Percentiles rank a stretch among this genome's conserved stretches.
These are phyloP conservation scores for Colletotrichum agaves DNA, from an alignment of 2,329 filamentous ascomycete species.

Conservation along the genomic window DNA sequence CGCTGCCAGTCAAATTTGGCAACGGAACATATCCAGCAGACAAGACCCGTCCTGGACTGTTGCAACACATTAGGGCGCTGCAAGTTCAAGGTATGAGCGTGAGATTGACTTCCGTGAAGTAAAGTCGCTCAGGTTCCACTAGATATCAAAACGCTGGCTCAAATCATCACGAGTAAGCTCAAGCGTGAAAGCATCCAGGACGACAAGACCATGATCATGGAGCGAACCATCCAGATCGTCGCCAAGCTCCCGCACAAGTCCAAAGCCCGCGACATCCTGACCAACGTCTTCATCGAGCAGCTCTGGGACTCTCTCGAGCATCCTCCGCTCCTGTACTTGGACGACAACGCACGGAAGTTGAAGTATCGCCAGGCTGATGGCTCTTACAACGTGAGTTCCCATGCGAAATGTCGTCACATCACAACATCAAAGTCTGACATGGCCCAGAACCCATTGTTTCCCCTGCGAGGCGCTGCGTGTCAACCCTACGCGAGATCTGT, in stretches of 20 bases:
- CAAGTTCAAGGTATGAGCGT: slow-evolving; percentile 53
- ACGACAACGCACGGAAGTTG: slow-evolving; percentile 60
- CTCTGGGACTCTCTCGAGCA: slow-evolving; percentile 80
- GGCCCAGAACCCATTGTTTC: slow-evolving; percentile 70
- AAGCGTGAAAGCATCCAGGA: slow-evolving; percentile 72
- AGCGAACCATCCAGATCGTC: slow-evolving; percentile 76
- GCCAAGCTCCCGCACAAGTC: slow-evolving; percentile 72
- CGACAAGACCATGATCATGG: slow-evolving; percentile 83
- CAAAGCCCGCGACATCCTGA: slow-evolving; percentile 69
- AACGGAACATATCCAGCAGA: slow-evolving; percentile 67
- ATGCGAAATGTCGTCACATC: background rate
- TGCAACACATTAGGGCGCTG: slow-evolving; percentile 68
- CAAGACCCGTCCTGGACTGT: slow-evolving; percentile 61
- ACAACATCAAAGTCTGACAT: background rate
- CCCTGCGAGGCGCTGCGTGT: slow-evolving; percentile 73
- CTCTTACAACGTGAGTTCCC: slow-evolving; percentile 66
- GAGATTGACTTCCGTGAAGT: background rate
- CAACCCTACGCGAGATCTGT: slow-evolving; percentile 75
- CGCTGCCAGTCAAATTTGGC: slow-evolving; percentile 71
- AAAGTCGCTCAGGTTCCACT: background rate
- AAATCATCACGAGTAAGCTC: slow-evolving; percentile 70
- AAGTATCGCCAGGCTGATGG: slow-evolving; percentile 77
- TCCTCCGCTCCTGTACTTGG: slow-evolving; percentile 74
- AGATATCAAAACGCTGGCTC: slow-evolving; percentile 72
- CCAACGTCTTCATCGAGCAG: slow-evolving; percentile 73